Percentiles rank a stretch among this genome's conserved stretches.
These are phyloP conservation scores for Volvox carteri DNA, from an alignment of 163 green algal genomes.

Conservation along the genomic window DNA sequence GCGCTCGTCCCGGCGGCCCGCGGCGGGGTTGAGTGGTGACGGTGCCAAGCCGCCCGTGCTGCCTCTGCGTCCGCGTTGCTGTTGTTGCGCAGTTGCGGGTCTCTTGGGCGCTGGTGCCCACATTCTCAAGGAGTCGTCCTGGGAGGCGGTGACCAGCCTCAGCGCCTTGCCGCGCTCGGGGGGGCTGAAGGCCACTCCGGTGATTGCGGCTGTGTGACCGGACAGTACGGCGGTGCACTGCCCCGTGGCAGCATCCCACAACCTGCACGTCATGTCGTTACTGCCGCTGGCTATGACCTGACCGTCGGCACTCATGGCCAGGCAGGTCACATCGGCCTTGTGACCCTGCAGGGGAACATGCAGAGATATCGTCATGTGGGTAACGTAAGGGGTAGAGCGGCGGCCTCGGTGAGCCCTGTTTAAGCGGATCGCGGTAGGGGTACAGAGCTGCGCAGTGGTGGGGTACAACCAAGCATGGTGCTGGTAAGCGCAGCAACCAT, in stretches of 20 bases:
- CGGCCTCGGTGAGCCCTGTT: too few species aligned
- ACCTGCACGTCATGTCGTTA: slow-evolving; percentile 50
- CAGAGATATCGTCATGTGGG: too few species aligned
- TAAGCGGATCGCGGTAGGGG: too few species aligned
- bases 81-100: too few species aligned
- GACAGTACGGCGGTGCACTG: slow-evolving; percentile 3
- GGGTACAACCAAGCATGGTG: too few species aligned
- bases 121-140: slow-evolving; percentile 22
- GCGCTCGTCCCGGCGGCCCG: background rate
- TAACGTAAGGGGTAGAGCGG: too few species aligned
- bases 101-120: background rate
- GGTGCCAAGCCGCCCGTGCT: background rate
- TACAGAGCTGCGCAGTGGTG: too few species aligned
- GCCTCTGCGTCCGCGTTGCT: background rate
- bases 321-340: slow-evolving; percentile 21
- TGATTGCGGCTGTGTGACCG: slow-evolving; percentile 10
- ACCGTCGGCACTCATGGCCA: slow-evolving; percentile 44
- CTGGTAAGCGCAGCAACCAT: too few species aligned
- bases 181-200: slow-evolving; percentile 1
- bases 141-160: slow-evolving; percentile 18
- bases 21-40: background rate
- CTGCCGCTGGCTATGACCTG: slow-evolving; percentile 19
- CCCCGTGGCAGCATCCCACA: slow-evolving; percentile 25
- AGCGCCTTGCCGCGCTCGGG: background rate
- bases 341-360: slow-evolving; percentile 13